Base-by-base conservation (phyloP, 805 yeast species). In the Cyberlindnera mycetangii region DNA sequence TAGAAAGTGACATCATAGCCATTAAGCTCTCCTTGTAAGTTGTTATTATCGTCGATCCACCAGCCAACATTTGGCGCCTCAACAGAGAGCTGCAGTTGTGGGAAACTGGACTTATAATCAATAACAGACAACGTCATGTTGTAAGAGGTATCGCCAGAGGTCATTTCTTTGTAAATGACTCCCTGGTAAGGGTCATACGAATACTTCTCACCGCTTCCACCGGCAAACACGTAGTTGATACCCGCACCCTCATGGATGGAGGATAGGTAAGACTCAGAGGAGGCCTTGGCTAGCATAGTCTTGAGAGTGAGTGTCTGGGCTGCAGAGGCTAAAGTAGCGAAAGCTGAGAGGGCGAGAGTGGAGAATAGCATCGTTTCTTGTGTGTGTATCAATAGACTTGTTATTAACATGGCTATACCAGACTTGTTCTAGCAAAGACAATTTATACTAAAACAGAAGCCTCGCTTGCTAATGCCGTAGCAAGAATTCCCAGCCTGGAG, bases 1-100 rank as follows among this genome's bases (percentile, higher is more conserved):
- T 60, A 68, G 62, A 72, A 70, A 8, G 25, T 19, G 15, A 48
- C 43, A 11, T 25, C 25, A 20, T 60, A 60, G 21, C 50, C 51
- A 17, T 67, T 44, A 12, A 32, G 18, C 9, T 7, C 4, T 21
- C 37, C 37, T 21, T 10, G 12, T 34, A 70, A 69, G 34, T 64
- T 55, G 42, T 61, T 59, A 14, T 47, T 38, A 40, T 50, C 33
- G 6, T 15, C 37, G 15, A 51, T 11, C 5, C 32, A 12, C 54
- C 54, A 55, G 7, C 25, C 32, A 27, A 45, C 35, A 19, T 47
- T 40, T 31, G 45, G 49, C 12, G 15, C 42, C n/a, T 11, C 24
- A 14, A 39, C 52, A 20, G 51, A 34, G 16, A 53, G 30, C 34
- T 49, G 41, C 37, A 55, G 42, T 22, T 24, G 40, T 38, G 57